Percentiles rank a stretch among this genome's conserved stretches.
Conservation (phyloP, 2,329 filamentous ascomycete genomes). For the Pleurostoma richardsiae region DNA sequence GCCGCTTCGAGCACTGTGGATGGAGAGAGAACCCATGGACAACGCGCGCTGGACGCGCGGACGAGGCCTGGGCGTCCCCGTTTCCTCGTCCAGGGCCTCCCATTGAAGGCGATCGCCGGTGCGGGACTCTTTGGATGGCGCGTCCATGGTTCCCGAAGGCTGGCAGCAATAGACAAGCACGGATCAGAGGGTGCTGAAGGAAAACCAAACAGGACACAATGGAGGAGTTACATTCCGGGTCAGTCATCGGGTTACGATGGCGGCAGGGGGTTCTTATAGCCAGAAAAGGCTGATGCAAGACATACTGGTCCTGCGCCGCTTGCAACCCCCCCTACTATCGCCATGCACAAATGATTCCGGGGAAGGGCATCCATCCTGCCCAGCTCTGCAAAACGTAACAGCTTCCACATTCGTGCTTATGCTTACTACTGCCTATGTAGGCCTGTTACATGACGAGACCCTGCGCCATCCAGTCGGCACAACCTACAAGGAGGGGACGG, state of each 20-base stretch:
- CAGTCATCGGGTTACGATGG: neutral
- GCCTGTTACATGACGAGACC: no score
- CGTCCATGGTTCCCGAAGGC: neutral
- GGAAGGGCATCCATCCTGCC: no score
- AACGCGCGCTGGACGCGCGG: neutral
- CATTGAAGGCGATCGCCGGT: neutral
- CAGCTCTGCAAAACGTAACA: no score
- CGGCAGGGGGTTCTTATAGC: neutral
- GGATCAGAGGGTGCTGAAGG: neutral
- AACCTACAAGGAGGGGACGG: no score
- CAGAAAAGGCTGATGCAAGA: neutral
- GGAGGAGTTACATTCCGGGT: neutral
- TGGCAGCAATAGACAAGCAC: no score
- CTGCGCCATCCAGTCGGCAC: no score
- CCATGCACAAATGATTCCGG: no score
- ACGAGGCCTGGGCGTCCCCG: neutral
- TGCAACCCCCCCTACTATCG: no score
- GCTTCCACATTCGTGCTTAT: no score
- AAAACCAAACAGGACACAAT: neutral
- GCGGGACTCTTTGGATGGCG: neutral
- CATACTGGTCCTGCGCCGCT: neutral
- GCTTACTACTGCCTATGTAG: no score
- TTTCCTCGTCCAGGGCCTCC: constrained; percentile 2
- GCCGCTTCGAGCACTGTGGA: constrained; percentile 30
- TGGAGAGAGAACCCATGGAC: constrained; percentile 30